phyloP scores from a whole-genome alignment of 2,329 filamentous ascomycete species.

The Beauveria scarabaeidicola region DNA sequence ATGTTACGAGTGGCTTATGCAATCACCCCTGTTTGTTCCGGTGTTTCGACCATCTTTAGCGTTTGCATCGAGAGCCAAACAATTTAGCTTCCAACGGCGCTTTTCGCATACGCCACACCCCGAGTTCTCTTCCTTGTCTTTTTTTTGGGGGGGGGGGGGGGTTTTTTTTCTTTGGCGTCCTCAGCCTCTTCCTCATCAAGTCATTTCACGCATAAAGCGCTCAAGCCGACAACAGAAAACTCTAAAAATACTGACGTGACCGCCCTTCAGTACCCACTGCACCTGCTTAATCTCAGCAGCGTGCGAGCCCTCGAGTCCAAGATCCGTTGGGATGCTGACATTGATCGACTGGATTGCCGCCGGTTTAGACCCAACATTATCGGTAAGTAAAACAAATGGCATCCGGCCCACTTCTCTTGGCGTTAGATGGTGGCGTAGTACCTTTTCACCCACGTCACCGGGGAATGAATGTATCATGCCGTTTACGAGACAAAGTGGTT shows the following conservation, averaged over 20 bases:
- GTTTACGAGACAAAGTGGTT: no score
- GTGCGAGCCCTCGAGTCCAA: slow-evolving; percentile 51
- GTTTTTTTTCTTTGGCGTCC: no score
- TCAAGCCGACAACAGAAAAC: not conserved
- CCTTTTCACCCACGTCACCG: not conserved
- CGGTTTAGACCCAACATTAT: slow-evolving; percentile 69
- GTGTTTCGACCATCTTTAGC: not conserved
- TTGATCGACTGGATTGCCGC: slow-evolving; percentile 47
- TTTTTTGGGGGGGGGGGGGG: no score
- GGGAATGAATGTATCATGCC: not conserved
- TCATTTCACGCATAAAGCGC: not conserved
- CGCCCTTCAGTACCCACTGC: slow-evolving; percentile 52
- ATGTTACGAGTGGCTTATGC: not conserved
- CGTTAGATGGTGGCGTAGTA: not conserved
- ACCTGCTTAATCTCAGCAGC: slow-evolving; percentile 57
- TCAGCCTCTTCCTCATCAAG: no score
- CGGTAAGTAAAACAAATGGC: slow-evolving; percentile 28
- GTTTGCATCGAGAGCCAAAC: not conserved
- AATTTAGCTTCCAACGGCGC: not conserved
- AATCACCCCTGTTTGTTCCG: not conserved
- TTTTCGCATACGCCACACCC: not conserved
- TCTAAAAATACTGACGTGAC: not conserved
- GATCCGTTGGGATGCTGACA: slow-evolving; percentile 40
- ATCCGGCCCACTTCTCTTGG: not conserved
- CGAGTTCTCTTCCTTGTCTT: no score